phyloP scores from a whole-genome alignment of 768 basidiomycete genomes.

The Macrolepiota fuliginosa region DNA sequence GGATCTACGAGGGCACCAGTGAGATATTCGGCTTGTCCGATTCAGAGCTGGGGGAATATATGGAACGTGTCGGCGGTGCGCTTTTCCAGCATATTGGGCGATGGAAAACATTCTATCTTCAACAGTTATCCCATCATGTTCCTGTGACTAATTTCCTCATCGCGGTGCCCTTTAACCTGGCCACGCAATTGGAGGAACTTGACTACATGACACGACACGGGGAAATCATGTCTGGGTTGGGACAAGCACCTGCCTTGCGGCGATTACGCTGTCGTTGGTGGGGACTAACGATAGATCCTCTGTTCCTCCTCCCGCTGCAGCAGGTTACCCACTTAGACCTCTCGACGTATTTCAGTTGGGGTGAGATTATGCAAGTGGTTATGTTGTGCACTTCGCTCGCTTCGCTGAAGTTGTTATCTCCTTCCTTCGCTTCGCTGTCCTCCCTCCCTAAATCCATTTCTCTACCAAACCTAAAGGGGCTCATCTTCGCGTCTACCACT shows the following conservation, averaged over 20 bases:
- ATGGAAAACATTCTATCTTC: neutral
- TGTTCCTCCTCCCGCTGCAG: neutral
- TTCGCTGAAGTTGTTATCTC: neutral
- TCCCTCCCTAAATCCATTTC: neutral
- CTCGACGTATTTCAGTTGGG: neutral
- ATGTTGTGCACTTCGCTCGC: neutral
- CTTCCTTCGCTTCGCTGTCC: neutral
- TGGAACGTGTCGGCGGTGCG: neutral
- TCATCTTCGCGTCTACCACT: neutral
- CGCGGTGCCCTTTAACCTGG: neutral
- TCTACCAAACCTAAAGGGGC: neutral
- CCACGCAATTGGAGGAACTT: neutral
- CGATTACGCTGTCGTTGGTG: neutral
- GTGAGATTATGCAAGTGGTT: neutral
- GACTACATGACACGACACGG: neutral
- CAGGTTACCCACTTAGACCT: neutral
- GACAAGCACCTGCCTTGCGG: neutral
- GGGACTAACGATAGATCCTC: neutral
- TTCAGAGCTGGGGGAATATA: neutral
- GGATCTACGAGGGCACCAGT: neutral
- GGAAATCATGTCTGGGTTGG: neutral
- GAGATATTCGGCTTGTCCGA: neutral
- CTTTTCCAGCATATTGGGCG: neutral
- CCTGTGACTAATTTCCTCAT: neutral
- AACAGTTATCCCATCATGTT: neutral